Evolutionary conservation across 2,329 filamentous ascomycete genomes (phyloP).

Genomic region (Whalleya microplaca): DNA sequence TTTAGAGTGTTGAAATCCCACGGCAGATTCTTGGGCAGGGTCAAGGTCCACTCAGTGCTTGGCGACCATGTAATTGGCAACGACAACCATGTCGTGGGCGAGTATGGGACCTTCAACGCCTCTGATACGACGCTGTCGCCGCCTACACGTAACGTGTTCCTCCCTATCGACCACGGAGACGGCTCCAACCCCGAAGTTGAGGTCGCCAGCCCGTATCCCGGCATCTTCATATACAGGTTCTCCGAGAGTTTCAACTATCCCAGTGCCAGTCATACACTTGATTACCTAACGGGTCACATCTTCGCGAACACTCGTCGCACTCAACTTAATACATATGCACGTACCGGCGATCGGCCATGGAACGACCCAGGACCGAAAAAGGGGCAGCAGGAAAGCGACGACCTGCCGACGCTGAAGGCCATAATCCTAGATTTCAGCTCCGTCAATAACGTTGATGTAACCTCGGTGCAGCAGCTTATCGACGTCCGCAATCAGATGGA

Average conservation of each 20-base stretch:
- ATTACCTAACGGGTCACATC: constrained; percentile 72
- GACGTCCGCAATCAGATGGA: constrained; percentile 95
- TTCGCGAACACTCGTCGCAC: constrained; percentile 76
- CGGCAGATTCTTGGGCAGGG: constrained; percentile 81
- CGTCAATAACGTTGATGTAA: constrained; percentile 93
- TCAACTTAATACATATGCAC: constrained; percentile 66
- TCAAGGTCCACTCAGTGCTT: constrained; percentile 82
- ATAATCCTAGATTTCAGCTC: constrained; percentile 92
- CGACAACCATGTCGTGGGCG: constrained; percentile 53
- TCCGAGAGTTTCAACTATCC: constrained; percentile 96
- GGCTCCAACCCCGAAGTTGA: constrained; percentile 86
- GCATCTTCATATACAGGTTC: constrained; percentile 95
- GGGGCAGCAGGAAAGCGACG: constrained; percentile 48
- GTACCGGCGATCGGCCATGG: constrained; percentile 84
- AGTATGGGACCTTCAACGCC: constrained; percentile 59
- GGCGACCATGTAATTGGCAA: constrained; percentile 73
- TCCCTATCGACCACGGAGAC: constrained; percentile 85
- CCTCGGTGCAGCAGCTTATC: constrained; percentile 88
- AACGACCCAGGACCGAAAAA: constrained; percentile 81
- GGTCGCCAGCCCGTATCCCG: constrained; percentile 82
- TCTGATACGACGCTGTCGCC: constrained; percentile 39
- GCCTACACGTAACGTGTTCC: constrained; percentile 73
- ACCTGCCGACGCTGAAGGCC: constrained; percentile 77
- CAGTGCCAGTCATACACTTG: constrained; percentile 87
- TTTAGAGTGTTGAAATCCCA: constrained; percentile 83